Conservation (phyloP, 805 yeast species). For the Teunomyces pallodes region DNA sequence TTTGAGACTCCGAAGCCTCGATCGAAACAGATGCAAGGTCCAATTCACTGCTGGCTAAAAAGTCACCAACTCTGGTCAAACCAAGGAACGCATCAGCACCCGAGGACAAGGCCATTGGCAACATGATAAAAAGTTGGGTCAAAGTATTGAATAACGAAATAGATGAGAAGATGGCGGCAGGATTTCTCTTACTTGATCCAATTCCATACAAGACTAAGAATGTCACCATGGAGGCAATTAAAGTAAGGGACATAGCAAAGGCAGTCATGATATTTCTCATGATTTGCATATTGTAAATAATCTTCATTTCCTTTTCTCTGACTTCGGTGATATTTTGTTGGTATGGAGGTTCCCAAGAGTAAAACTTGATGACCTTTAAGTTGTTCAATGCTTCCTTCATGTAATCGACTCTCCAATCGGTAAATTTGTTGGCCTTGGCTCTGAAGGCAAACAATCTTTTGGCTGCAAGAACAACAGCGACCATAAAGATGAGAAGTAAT, state of each 20-base stretch:
- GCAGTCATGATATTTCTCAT: constrained; percentile 63
- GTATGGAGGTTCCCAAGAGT: constrained; percentile 90
- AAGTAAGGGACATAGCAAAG: constrained; percentile 63
- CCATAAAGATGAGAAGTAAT: constrained; percentile 26
- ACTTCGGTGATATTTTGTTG: constrained; percentile 50
- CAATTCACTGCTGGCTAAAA: constrained; percentile 46
- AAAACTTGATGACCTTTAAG: constrained; percentile 79
- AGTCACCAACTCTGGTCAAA: constrained; percentile 53
- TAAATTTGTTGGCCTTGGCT: constrained; percentile 53
- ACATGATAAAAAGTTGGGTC: constrained; percentile 59
- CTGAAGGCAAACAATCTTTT: constrained; percentile 55
- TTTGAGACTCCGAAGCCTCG: constrained; percentile 22
- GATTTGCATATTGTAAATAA: constrained; percentile 62
- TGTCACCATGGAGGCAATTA: constrained; percentile 64
- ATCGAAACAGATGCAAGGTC: constrained; percentile 31
- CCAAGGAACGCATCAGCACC: constrained; percentile 68
- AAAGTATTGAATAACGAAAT: constrained; percentile 64
- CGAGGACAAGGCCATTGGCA: constrained; percentile 69
- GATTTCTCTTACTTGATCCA: constrained; percentile 33
- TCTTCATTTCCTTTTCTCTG: constrained; percentile 60
- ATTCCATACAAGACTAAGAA: constrained; percentile 38
- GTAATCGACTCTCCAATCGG: constrained; percentile 73
- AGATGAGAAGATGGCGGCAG: constrained; percentile 70
- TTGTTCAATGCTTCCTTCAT: constrained; percentile 78
- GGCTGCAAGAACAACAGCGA: constrained; percentile 45